Base-by-base conservation (phyloP, 371 early-diverging fungal species). In the Actinomortierella ambigua region DNA sequence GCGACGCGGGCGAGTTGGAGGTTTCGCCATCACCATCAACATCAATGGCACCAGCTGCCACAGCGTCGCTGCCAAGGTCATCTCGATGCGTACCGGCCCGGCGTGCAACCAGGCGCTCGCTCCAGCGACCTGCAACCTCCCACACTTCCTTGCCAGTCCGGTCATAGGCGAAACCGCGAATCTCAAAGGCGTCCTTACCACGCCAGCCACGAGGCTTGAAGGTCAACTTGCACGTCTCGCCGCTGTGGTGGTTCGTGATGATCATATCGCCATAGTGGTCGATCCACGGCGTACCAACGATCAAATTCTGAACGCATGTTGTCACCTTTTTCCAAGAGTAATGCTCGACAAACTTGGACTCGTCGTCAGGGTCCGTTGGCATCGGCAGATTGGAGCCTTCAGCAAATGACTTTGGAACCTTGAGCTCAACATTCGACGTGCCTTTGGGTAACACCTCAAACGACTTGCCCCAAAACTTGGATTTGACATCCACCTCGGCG, bases 181-280 rank as follows among this genome's bases (percentile, higher is more conserved):
- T 82, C 48, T 85, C 88, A 63, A 82, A 80, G 42, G 81, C 77
- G 67, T 83, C 82, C 58, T 77, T 81, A 64, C 86, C 79, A 41
- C 82, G 78, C 87, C 90, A 88, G 9, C 84, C 82, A 22, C 84
- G 82, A 24, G 82, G 85, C 76, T 91, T 86, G 79, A 94, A 94
- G 0, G 89, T 90, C 51, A 94, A 56, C 23, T 65, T 69, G 61
- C 88, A 88, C 14, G 59, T 61, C 49, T 93, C 93, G 20, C 90
- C 88, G 0, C 93, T 93, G 13, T 83, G 78, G 73, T 88, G 89
- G 71, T 94, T 94, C 11, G 71, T 73, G 24, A 94, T 82, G 20
- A 82, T 73, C 81, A 94, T 86, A 56, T 93, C 93, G 27, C 95
- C 95, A 61, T 85, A 84, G 64, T 91, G 90, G 57, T 93, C 93